Evolutionary conservation across 495 filamentous ascomycete species (phyloP).

Genomic region (Neurospora africana): DNA sequence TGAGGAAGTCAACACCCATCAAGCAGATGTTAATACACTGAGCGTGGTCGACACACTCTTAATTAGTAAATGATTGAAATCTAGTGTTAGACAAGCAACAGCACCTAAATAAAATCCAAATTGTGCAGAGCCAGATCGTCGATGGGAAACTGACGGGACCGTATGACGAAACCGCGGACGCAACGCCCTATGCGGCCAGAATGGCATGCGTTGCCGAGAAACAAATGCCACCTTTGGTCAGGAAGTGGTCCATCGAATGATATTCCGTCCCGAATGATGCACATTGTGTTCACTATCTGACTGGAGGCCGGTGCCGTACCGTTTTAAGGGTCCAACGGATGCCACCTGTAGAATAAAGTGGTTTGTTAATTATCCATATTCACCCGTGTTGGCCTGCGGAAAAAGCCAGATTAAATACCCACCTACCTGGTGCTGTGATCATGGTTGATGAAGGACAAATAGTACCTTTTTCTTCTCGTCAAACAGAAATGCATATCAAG

Average conservation of each 20-base stretch:
- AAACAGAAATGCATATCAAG: too few species aligned
- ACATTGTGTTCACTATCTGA: background rate
- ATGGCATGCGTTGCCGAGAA: background rate
- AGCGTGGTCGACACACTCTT: background rate
- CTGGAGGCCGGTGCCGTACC: background rate
- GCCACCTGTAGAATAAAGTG: constrained; percentile 1
- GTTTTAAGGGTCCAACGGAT: background rate
- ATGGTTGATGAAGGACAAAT: background rate
- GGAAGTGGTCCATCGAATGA: constrained; percentile 1
- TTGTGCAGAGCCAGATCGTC: background rate
- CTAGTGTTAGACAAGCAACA: background rate
- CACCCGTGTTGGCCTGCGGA: constrained; percentile 4
- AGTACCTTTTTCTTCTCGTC: background rate
- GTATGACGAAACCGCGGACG: background rate
- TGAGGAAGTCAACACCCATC: background rate
- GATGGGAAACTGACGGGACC: background rate
- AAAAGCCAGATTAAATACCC: constrained; percentile 4
- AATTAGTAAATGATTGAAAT: background rate
- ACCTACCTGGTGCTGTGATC: background rate
- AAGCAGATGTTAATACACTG: fast-evolving
- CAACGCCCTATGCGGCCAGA: background rate
- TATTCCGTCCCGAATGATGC: background rate
- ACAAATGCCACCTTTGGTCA: constrained; percentile 3
- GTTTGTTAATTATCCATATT: constrained; percentile 11
- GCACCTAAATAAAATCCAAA: background rate